phyloP scores from a whole-genome alignment of 257 asterid genomes.

The Leonotis leonurus region DNA sequence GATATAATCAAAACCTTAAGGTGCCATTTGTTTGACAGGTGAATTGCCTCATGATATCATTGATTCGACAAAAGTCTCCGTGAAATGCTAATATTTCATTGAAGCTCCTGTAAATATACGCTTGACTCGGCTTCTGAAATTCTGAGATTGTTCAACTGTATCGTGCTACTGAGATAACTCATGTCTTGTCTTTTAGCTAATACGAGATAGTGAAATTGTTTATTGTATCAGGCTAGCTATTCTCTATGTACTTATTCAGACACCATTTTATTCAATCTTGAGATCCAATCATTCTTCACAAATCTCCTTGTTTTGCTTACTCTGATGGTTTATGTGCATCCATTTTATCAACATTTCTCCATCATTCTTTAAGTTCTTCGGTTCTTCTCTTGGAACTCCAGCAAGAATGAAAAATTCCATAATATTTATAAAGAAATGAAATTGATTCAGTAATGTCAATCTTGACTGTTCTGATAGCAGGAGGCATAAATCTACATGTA shows the following conservation, averaged over 20 bases:
- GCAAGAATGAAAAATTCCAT: slow-evolving; percentile 4
- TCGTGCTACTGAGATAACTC: background rate
- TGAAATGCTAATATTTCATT: background rate
- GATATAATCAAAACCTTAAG: slow-evolving; percentile 50
- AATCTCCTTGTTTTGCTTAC: background rate
- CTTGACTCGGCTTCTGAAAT: background rate
- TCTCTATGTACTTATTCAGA: slow-evolving; percentile 7
- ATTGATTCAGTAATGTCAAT: slow-evolving; percentile 1
- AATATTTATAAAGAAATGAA: slow-evolving; percentile 6
- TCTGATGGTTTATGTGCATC: background rate
- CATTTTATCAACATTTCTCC: background rate
- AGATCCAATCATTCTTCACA: background rate
- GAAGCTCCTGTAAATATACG: slow-evolving; percentile 20
- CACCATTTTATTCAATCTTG: background rate
- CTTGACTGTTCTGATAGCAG: slow-evolving; percentile 4
- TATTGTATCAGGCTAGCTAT: background rate
- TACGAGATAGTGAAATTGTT: background rate
- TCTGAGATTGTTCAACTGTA: background rate
- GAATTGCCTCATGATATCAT: slow-evolving; percentile 5
- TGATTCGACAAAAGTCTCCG: background rate
- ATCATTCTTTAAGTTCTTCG: slow-evolving; percentile 9
- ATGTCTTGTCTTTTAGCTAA: background rate
- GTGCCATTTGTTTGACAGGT: slow-evolving; percentile 45
- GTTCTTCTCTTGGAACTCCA: background rate
- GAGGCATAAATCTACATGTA: background rate